Conservation (phyloP, 1,284 basidiomycete species). For the Thelephora terrestris region DNA sequence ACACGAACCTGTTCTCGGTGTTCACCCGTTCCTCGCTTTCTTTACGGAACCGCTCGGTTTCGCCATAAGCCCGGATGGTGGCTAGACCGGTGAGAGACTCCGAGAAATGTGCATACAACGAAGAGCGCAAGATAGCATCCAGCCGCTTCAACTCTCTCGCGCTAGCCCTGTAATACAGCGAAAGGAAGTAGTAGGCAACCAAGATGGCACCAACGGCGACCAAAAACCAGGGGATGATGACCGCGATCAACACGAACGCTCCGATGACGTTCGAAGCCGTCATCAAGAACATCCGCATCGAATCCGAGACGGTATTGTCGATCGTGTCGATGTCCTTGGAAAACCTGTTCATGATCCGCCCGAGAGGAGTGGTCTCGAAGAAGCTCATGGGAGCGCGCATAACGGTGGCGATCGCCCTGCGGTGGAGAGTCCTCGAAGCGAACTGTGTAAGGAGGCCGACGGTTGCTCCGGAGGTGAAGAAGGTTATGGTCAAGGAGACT, state of each 20-base stretch:
- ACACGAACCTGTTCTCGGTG: conserved; percentile 64
- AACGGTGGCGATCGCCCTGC: conserved; percentile 48
- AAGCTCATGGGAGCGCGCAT: conserved; percentile 78
- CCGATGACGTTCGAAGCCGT: conserved; percentile 61
- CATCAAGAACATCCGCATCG: conserved; percentile 65
- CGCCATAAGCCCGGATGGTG: conserved; percentile 68
- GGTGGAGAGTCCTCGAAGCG: conserved; percentile 46
- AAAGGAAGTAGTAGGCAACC: conserved; percentile 51
- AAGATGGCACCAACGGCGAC: conserved; percentile 57
- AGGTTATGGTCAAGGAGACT: conserved; percentile 35
- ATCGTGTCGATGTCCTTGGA: conserved; percentile 82
- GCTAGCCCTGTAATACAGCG: conserved; percentile 78
- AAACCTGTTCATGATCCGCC: conserved; percentile 84
- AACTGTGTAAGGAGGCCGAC: conserved; percentile 52
- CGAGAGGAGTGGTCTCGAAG: conserved; percentile 87
- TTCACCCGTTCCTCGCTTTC: conserved; percentile 79
- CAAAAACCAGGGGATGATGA: conserved; percentile 80
- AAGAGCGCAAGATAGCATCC: conserved; percentile 63
- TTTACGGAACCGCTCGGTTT: conserved; percentile 50
- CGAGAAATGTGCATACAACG: conserved; percentile 74
- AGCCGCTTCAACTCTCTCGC: conserved; percentile 83
- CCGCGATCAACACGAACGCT: conserved; percentile 69
- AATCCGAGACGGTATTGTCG: conserved; percentile 67
- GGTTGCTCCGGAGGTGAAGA: conserved; percentile 43
- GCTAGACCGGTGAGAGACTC: conserved; percentile 71